phyloP scores from a whole-genome alignment of 176 grass and related monocot species.

The Oryza officinalis region DNA sequence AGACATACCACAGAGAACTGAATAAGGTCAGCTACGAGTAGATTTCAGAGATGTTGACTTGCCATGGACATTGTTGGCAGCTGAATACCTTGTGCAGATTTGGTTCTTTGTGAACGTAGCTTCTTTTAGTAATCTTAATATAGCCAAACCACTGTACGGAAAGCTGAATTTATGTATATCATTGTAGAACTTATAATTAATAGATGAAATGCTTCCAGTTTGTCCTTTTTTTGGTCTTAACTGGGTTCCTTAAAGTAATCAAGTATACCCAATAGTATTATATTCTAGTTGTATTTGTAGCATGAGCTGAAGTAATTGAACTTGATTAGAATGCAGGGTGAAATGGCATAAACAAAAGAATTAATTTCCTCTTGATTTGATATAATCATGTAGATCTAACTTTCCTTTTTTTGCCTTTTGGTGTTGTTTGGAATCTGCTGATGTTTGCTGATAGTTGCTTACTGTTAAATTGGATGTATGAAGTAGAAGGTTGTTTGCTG shows the following conservation, averaged over 20 bases:
- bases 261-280: too few relatives aligned
- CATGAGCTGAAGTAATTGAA: background rate
- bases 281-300: background rate
- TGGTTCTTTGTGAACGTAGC: slow-evolving; percentile 48
- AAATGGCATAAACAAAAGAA: background rate
- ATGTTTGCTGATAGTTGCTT: too few relatives aligned
- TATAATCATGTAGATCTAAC: background rate
- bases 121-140: slow-evolving; percentile 41
- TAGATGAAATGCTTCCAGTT: slow-evolving; percentile 37
- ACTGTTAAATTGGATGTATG: too few relatives aligned
- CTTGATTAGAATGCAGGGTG: background rate
- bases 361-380: background rate
- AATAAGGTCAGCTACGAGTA: slow-evolving; percentile 48
- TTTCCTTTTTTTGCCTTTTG: too few relatives aligned
- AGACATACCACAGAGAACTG: slow-evolving; percentile 36
- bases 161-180: slow-evolving; percentile 49
- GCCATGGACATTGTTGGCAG: slow-evolving; percentile 37
- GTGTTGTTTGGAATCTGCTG: too few relatives aligned
- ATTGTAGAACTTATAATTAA: slow-evolving; percentile 37
- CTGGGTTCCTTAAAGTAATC: background rate
- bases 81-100: slow-evolving; percentile 46
- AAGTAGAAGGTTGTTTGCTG: too few relatives aligned
- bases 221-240: background rate
- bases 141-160: slow-evolving; percentile 16
- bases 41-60: slow-evolving; percentile 44